Conservation (phyloP, 352 stramenopile genomes). For the Halophytophthora polymorphica region DNA sequence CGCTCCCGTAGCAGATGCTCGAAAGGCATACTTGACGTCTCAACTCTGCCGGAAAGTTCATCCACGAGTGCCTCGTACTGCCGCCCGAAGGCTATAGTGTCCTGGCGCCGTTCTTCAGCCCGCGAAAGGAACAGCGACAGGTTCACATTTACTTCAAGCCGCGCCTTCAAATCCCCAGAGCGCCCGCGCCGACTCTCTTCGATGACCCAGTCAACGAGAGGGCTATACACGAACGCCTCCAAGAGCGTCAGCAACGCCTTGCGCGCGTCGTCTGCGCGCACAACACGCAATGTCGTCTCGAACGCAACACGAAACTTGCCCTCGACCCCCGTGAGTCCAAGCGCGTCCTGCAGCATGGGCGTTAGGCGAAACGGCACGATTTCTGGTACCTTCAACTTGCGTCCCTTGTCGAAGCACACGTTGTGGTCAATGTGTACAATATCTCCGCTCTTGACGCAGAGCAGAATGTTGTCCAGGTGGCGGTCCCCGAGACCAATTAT, state of each 20-base stretch:
- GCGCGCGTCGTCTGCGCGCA: slow-evolving; percentile 55
- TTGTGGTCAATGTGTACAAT: slow-evolving; percentile 93
- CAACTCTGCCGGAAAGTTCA: slow-evolving; percentile 15
- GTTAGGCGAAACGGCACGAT: slow-evolving; percentile 90
- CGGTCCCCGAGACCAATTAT: slow-evolving; percentile 89
- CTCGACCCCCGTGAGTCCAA: slow-evolving; percentile 76
- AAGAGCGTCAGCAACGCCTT: slow-evolving; percentile 73
- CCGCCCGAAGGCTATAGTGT: slow-evolving; percentile 47
- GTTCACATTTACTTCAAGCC: slow-evolving; percentile 82
- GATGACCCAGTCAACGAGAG: slow-evolving; percentile 71
- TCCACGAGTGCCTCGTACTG: slow-evolving; percentile 28
- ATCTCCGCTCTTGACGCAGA: slow-evolving; percentile 74
- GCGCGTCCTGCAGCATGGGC: slow-evolving; percentile 66
- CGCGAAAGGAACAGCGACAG: slow-evolving; percentile 82
- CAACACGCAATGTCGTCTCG: slow-evolving; percentile 68
- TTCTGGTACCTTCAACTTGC: slow-evolving; percentile 86
- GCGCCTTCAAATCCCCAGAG: slow-evolving; percentile 53
- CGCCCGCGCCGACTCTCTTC: slow-evolving; percentile 36
- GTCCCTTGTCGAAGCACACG: slow-evolving; percentile 90
- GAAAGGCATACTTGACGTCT: slow-evolving; percentile 18
- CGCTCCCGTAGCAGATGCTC: slow-evolving; percentile 16
- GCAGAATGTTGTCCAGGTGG: slow-evolving; percentile 90
- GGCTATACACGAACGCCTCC: slow-evolving; percentile 87
- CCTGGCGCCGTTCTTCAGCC: slow-evolving; percentile 69
- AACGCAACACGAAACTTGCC: slow-evolving; percentile 70